Conservation (phyloP, 768 basidiomycete genomes). For the Lentinula raphanica region DNA sequence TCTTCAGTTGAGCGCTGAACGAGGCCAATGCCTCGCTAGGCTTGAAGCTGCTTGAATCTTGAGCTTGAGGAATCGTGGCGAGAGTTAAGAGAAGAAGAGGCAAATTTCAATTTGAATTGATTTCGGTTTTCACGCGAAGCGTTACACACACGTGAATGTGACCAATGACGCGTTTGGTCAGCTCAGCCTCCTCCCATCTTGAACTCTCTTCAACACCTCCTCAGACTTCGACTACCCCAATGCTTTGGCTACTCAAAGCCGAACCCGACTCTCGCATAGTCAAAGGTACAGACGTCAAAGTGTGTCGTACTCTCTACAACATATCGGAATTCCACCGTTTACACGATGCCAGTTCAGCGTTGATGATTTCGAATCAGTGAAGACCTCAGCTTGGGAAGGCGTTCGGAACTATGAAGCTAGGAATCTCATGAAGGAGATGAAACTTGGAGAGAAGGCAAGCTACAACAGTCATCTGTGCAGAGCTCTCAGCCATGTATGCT, state of each 20-base stretch:
- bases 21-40: too few species aligned
- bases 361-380: conserved; percentile 73
- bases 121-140: background rate
- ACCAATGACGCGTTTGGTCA: background rate
- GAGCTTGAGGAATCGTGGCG: too few species aligned
- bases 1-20: too few species aligned
- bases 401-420: conserved; percentile 80
- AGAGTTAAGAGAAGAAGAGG: too few species aligned
- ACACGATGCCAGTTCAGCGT: conserved; percentile 61
- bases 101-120: too few species aligned
- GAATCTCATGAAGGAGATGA: conserved; percentile 82
- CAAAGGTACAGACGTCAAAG: conserved; percentile 87
- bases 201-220: too few species aligned
- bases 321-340: too few species aligned
- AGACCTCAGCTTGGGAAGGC: conserved; percentile 81
- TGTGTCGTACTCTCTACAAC: conserved; percentile 17
- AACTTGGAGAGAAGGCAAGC: conserved; percentile 63
- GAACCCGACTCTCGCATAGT: conserved; percentile 81
- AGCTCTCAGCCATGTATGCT: too few species aligned
- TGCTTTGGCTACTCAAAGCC: conserved; percentile 75
- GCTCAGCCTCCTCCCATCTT: background rate
- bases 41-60: too few species aligned
- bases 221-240: too few species aligned
- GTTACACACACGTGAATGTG: background rate
- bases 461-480: too few species aligned